Percentiles rank a stretch among this genome's conserved stretches.
These are phyloP conservation scores for Ampelomyces quisqualis DNA, from an alignment of 2,329 filamentous ascomycete genomes.

Conservation along the genomic window DNA sequence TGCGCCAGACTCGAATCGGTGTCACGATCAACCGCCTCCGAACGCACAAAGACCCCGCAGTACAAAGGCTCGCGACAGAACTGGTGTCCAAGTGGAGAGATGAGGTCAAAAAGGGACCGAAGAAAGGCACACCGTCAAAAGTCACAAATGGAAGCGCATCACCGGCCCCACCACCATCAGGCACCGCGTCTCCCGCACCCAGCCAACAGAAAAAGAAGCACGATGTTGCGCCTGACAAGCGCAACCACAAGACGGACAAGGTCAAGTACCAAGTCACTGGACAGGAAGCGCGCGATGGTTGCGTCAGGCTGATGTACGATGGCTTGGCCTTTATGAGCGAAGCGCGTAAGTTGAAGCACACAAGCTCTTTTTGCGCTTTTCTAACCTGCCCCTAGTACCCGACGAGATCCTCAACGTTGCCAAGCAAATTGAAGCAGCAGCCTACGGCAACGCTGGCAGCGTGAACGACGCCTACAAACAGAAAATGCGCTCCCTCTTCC, in stretches of 20 bases:
- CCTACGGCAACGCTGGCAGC: constrained; percentile 67
- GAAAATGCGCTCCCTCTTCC: constrained; percentile 89
- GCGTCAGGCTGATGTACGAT: constrained; percentile 90
- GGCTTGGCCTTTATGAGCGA: constrained; percentile 74
- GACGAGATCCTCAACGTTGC: constrained; percentile 66
- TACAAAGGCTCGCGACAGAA: constrained; percentile 73
- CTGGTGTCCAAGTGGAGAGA: constrained; percentile 88
- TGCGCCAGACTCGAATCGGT: constrained; percentile 89
- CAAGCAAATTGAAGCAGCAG: constrained; percentile 74
- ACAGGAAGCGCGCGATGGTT: constrained; percentile 73
- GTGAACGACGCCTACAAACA: constrained; percentile 74
- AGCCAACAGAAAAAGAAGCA: constrained; percentile 57
- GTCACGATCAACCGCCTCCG: constrained; percentile 86
- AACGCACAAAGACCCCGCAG: constrained; percentile 70
- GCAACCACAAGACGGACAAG: constrained; percentile 78
- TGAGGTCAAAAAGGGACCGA: constrained; percentile 62
- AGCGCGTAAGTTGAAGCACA: constrained; percentile 42
- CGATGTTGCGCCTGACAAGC: constrained; percentile 67
- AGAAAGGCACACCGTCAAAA: constrained; percentile 30
- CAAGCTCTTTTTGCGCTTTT: constrained; percentile 9
- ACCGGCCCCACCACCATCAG: constrained; percentile 41
- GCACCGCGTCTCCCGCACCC: constrained; percentile 50
- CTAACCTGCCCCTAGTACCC: constrained; percentile 46
- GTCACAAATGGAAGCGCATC: constrained; percentile 32
- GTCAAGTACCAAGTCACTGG: constrained; percentile 76